phyloP scores from a whole-genome alignment of 2,329 filamentous ascomycete genomes.

The Coniosporium tulheliwenetii region DNA sequence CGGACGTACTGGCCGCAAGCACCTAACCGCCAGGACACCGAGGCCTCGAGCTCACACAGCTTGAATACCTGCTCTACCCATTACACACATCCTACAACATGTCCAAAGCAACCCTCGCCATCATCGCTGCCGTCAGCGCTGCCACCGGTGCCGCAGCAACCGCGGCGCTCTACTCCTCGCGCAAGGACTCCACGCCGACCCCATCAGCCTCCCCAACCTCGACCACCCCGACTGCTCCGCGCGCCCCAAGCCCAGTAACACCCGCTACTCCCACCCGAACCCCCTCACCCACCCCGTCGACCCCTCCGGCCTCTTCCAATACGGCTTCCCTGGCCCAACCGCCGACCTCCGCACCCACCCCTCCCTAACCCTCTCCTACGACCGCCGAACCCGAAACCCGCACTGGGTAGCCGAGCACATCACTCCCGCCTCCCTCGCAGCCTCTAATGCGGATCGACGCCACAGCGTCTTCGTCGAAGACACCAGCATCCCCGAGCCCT shows the following conservation, averaged over 20 bases:
- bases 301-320: slow-evolving; percentile 35
- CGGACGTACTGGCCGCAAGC: too few relatives aligned
- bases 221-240: slow-evolving; percentile 13
- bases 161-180: slow-evolving; percentile 26
- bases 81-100: slow-evolving; percentile 13
- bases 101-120: slow-evolving; percentile 34
- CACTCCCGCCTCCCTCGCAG: slow-evolving; percentile 66
- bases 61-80: too few relatives aligned
- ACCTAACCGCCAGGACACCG: too few relatives aligned
- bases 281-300: slow-evolving; percentile 22
- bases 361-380: slow-evolving; percentile 74
- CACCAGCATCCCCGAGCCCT: slow-evolving; percentile 60
- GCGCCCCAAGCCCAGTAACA: slow-evolving; percentile 3
- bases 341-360: slow-evolving; percentile 63
- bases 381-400: slow-evolving; percentile 81
- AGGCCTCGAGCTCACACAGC: too few relatives aligned
- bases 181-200: slow-evolving; percentile 14
- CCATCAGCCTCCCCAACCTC: slow-evolving; percentile 4
- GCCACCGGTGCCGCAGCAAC: slow-evolving; percentile 32
- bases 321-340: slow-evolving; percentile 77
- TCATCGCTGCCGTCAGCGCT: slow-evolving; percentile 32
- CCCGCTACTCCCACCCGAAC: slow-evolving; percentile 12
- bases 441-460: slow-evolving; percentile 66
- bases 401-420: slow-evolving; percentile 92
- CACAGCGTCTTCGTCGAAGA: slow-evolving; percentile 78